Conservation (phyloP, 2,329 filamentous ascomycete genomes). For the Talaromyces sp. region DNA sequence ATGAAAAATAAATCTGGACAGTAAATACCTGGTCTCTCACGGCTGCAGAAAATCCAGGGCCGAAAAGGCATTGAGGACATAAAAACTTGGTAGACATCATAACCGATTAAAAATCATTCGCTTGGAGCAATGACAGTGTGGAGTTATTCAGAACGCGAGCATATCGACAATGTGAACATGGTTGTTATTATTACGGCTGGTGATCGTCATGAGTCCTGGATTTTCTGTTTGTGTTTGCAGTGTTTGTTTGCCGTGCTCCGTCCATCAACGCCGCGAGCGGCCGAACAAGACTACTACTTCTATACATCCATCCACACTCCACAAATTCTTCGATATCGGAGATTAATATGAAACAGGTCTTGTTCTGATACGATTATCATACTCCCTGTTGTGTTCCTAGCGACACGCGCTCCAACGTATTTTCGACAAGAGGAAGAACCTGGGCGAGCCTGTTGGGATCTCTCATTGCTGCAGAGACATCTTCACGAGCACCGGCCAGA, state of each 20-base stretch:
- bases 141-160: slow-evolving; percentile 22
- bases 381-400: slow-evolving; percentile 16
- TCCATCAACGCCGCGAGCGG: not conserved
- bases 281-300: not conserved
- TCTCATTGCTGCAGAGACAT: slow-evolving; percentile 69
- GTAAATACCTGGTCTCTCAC: slow-evolving; percentile 10
- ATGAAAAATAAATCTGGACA: not conserved
- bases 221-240: slow-evolving; percentile 23
- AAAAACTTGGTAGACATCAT: slow-evolving; percentile 10
- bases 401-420: slow-evolving; percentile 54
- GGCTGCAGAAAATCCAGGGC: slow-evolving; percentile 1
- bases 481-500: slow-evolving; percentile 59
- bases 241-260: slow-evolving; percentile 20
- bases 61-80: slow-evolving; percentile 7
- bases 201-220: not conserved
- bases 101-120: not conserved
- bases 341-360: not conserved
- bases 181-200: not conserved
- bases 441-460: slow-evolving; percentile 73
- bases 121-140: slow-evolving; percentile 20
- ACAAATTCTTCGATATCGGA: not conserved
- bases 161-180: not conserved
- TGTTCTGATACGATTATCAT: not conserved
- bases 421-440: slow-evolving; percentile 66
- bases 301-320: not conserved